phyloP scores from a whole-genome alignment of 2,329 filamentous ascomycete genomes.

The Diaporthe batatas region DNA sequence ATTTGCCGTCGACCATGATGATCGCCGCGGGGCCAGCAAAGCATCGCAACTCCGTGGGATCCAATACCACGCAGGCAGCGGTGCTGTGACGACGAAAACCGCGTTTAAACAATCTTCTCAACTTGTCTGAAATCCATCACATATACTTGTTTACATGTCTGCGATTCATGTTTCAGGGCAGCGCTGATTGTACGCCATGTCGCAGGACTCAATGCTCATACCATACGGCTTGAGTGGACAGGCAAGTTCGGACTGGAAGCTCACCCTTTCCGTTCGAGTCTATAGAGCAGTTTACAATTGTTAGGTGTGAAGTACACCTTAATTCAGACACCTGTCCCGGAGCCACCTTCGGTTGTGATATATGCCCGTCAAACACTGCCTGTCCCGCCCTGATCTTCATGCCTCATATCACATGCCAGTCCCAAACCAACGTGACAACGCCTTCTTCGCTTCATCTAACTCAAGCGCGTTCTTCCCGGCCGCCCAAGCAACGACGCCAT shows the following conservation, averaged over 20 bases:
- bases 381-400: no score
- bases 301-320: no score
- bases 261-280: no score
- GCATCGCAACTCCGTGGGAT: slow-evolving; percentile 46
- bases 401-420: neutral
- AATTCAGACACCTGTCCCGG: no score
- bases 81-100: slow-evolving; percentile 65
- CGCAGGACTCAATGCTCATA: neutral
- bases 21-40: slow-evolving; percentile 57
- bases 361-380: neutral
- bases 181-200: slow-evolving; percentile 1
- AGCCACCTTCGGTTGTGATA: no score
- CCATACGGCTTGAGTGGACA: neutral
- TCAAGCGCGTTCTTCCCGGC: neutral
- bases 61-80: slow-evolving; percentile 47
- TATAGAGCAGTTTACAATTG: no score
- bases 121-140: slow-evolving; percentile 45
- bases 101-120: slow-evolving; percentile 56
- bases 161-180: no score
- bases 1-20: slow-evolving; percentile 49
- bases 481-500: neutral
- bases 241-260: no score
- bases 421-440: neutral
- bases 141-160: no score
- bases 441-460: neutral